Evolutionary conservation across 805 yeast genomes (phyloP), one percentile per base, ranked within the genome.

Genomic region (Ogataea saltuana): DNA sequence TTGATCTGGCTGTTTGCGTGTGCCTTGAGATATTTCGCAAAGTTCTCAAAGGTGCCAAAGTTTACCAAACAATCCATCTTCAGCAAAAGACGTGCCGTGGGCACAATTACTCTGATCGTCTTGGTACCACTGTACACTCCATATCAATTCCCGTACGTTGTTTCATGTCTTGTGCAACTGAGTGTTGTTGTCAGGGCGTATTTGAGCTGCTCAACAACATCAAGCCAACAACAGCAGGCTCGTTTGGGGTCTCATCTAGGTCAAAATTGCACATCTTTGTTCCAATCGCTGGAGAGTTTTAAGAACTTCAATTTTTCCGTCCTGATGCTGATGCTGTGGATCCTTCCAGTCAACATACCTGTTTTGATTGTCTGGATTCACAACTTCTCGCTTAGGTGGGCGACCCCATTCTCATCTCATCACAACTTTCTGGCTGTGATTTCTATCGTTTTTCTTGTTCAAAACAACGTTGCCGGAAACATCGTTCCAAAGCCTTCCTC

Each of bases 351-450:
- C 16, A 85, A 85, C 54, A 68, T 82, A 1, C 96, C 97, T 0
- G 80, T 85, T 1, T 59, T 89, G 21, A 69, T 88, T 45, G 96
- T 89, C 1, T 88, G 89, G 71, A 67, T 86, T 25, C 96, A 87
- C 56, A 86, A 89, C 56, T 69, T 88, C 45, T 74, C 85, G 1
- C 73, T 88, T 15, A 78, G 74, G 51, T 87, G 96, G 95, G 76
- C 73, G 42, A 85, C 93, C 0, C 89, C 95, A 13, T 88, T 88
- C 57, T 78, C 86, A 5, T 84, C 96, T 0, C 95, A 88, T 60
- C 96, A 90, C 60, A 89, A 88, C 57, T 69, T 86, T 31, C 62
- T 89, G 41, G 85, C 96, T 0, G 76, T 89, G 18, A 65, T 83
- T 11, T 96, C 97, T 0, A 79, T 85, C 2, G 70, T 88, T 7